Evolutionary conservation across 2,329 filamentous ascomycete species (phyloP), one percentile per base, ranked within the genome.

Genomic region (Lecanicillium sp.): DNA sequence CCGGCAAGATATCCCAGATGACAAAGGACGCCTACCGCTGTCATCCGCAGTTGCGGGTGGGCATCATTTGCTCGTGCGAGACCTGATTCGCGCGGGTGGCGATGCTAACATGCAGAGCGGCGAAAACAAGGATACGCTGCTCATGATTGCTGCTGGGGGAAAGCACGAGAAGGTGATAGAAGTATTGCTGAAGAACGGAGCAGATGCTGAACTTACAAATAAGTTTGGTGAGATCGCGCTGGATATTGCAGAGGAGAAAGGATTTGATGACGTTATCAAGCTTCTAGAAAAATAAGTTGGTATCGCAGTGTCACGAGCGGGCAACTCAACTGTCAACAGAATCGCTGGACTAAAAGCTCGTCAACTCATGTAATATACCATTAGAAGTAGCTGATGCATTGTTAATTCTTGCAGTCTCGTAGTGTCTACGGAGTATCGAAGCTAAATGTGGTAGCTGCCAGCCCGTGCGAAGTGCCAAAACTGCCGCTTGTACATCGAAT

Each of bases 101-200:
- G 45, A 48, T 14, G 38, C 17, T 2, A 48, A 48, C 5, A 27
- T 48, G 30, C 23, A 14, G 24, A 42, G 38, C 12, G 45, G 45
- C 3, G 45, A 42, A 15, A 36, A 48, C 11, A 7, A 19, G 2
- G 30, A 48, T n/a, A 42, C 38, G 3, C 8, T 20, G 9, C 38
- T 48, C 1, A 48, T 48, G 45, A 15, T 30, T 2, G 45, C 45
- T 0, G 45, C 42, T 12, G 30, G 29, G 3, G 45, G n/a, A 15
- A 48, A 42, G 38, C 45, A 48, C 3, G 45, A 42, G 17, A 42
- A 48, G 14, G 45, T 48, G 5, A 38, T 48, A 4, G 45, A 48
- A 23, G 38, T 48, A 30, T 30, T 48, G 21, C 11, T 48, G 30
- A 23, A 42, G 30, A 36, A 36, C 12, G 45, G 45, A 5, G 45